Evolutionary conservation across 108 stramenopile species (phyloP), one percentile per base, ranked within the genome.

Genomic region (Aurantiochytrium sp.): DNA sequence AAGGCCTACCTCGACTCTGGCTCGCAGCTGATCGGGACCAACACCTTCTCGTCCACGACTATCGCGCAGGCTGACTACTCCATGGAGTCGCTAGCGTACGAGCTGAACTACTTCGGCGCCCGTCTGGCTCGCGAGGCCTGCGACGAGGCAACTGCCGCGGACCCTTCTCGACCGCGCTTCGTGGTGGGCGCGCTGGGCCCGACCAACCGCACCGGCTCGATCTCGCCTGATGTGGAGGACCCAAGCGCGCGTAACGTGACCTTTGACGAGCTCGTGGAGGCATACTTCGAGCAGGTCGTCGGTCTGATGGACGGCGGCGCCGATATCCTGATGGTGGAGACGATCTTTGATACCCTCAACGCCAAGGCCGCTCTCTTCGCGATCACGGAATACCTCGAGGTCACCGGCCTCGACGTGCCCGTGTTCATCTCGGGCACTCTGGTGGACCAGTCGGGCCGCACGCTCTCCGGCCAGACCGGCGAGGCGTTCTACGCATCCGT

Each of bases 21-120:
- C 39, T 96, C 96, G 41, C 93, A 97, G 86, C 48, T 99, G 91
- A 97, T 99, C 90, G 98, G 97, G 30, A 99, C 98, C 86, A 99
- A 99, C 89, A 99, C 98, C 2, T 99, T 99, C 93, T 96, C 96
- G 19, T 96, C 96, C 27, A 99, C 98, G 8, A 97, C 96, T 55
- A 98, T 99, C 87, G 98, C 98, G 89, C 97, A 97, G 95, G 98
- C 96, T 32, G 98, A 99, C 89, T 99, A 99, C 89, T 92, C 96
- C 85, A 98, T 99, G 97, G 97, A 99, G 89, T 89, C 89, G 24
- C 95, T 95, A 24, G 97, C 94, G 55, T 96, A 97, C 87, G 98
- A 99, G 91, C 91, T 99, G 69, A 99, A 99, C 94, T 97, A 96
- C 88, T 93, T 95, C 87, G 92, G 93, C 52, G 97, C 98, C 37